A percentile compares a stretch with the other conserved stretches of the same genome.
Conservation (phyloP, 176 grass and related monocot species). For the Puya raimondii region DNA sequence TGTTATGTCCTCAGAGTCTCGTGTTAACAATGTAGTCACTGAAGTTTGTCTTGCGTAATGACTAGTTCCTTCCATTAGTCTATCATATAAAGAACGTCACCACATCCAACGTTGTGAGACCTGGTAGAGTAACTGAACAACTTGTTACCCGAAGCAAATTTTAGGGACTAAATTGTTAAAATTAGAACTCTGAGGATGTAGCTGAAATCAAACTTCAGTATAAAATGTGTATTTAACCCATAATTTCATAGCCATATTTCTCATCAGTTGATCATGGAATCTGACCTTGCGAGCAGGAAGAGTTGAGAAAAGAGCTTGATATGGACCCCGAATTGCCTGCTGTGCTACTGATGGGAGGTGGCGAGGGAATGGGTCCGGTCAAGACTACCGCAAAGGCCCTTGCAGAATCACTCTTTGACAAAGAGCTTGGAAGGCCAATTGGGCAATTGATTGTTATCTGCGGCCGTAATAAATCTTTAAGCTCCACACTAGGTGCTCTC, state of each 20-base stretch:
- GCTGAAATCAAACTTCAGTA: no score
- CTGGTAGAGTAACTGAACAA: no score
- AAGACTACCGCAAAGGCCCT: constrained; percentile 90
- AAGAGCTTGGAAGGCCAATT: constrained; percentile 63
- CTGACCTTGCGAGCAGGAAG: constrained; percentile 30
- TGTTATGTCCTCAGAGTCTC: not conserved
- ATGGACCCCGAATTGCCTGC: constrained; percentile 81
- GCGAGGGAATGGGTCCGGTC: constrained; percentile 98
- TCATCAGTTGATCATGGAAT: not conserved
- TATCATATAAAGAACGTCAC: no score
- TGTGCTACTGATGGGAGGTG: constrained; percentile 93
- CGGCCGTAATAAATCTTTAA: constrained; percentile 80
- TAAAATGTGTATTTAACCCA: no score
- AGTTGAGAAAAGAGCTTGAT: constrained; percentile 76
- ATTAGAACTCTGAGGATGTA: no score
- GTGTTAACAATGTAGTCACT: no score
- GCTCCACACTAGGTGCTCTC: constrained; percentile 50
- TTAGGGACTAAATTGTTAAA: no score
- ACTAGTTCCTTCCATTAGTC: no score
- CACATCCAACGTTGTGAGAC: no score
- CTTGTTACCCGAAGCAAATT: no score
- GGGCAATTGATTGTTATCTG: constrained; percentile 94
- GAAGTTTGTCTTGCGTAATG: no score
- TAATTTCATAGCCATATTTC: no score
- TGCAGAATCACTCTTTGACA: constrained; percentile 69